Percentiles rank a stretch among this genome's conserved stretches.
Evolutionary conservation across 2,329 filamentous ascomycete species (phyloP).

Genomic region (Ascocoryne sarcoides): DNA sequence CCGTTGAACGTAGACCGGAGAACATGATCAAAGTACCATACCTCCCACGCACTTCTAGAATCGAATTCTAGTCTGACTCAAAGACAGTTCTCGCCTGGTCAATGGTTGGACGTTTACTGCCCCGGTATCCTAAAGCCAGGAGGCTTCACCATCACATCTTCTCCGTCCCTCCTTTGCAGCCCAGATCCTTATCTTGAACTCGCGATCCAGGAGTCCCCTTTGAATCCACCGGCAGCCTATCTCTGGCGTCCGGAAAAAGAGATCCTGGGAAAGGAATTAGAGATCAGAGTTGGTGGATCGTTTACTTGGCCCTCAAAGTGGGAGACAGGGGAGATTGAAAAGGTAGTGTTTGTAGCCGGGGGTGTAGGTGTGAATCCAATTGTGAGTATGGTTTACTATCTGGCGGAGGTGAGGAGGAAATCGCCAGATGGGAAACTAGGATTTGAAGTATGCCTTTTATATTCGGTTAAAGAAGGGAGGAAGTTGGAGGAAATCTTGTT

Average conservation of each 20-base stretch:
- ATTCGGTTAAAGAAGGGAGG: background rate
- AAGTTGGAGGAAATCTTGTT: constrained; percentile 1
- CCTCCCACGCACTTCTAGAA: constrained; percentile 1
- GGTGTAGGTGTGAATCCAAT: constrained; percentile 1
- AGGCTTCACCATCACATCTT: constrained; percentile 81
- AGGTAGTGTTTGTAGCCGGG: background rate
- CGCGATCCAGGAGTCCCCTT: background rate
- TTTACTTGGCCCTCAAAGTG: background rate
- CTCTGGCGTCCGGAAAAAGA: background rate
- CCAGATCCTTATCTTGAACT: background rate
- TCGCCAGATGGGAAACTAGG: background rate
- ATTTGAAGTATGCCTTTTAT: background rate
- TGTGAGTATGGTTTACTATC: background rate
- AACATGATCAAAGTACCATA: constrained; percentile 32
- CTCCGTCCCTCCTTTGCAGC: constrained; percentile 41
- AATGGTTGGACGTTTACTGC: constrained; percentile 81
- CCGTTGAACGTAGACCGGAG: constrained; percentile 37
- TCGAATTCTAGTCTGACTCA: background rate
- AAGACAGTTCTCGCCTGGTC: constrained; percentile 73
- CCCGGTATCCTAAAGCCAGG: constrained; percentile 62
- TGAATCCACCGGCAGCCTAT: background rate
- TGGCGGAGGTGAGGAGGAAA: background rate
- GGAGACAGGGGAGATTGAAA: background rate
- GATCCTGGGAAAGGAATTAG: background rate
- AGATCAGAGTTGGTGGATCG: background rate